These are phyloP conservation scores for Trypanosoma scelopori DNA, from an alignment of 208 protist species.

Conservation along the genomic window DNA sequence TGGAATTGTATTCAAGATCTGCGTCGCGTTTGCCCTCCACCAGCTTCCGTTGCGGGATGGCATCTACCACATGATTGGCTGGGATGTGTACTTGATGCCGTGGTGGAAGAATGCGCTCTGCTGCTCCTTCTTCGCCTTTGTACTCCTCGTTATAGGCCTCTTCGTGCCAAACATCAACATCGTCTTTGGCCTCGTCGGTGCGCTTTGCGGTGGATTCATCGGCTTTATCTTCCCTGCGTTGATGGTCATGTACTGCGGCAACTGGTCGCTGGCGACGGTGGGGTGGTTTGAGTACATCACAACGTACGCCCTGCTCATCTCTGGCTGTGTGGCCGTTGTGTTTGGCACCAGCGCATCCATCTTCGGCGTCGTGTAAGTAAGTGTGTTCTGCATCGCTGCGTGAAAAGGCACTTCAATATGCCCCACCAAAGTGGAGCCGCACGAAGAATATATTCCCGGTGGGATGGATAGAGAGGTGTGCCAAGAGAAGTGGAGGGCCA, in stretches of 20 bases:
- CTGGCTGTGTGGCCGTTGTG: constrained; percentile 42
- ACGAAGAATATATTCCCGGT: too few relatives aligned
- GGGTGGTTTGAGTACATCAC: constrained; percentile 38
- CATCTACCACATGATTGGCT: constrained; percentile 34
- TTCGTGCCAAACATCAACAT: constrained; percentile 74
- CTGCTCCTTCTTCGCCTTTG: constrained; percentile 31
- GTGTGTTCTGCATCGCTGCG: too few relatives aligned
- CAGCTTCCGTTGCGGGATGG: constrained; percentile 22
- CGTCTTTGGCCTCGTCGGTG: constrained; percentile 64
- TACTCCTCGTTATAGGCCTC: constrained; percentile 51
- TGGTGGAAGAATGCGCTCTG: constrained; percentile 51
- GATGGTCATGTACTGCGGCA: constrained; percentile 63
- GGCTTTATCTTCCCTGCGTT: constrained; percentile 68
- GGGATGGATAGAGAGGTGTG: too few relatives aligned
- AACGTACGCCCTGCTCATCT: constrained; percentile 55
- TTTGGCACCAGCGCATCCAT: constrained; percentile 63
- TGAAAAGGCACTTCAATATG: too few relatives aligned
- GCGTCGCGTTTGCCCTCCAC: constrained; percentile 30
- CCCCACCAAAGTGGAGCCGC: too few relatives aligned
- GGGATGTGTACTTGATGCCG: constrained; percentile 47
- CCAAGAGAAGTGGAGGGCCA: too few relatives aligned
- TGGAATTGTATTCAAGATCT: constrained; percentile 35
- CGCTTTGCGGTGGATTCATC: constrained; percentile 56
- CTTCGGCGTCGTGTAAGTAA: constrained; percentile 28
- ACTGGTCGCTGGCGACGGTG: constrained; percentile 37